Conservation (phyloP, 192 early-diverging fungal genomes). For the Chytriomyces hyalinus region DNA sequence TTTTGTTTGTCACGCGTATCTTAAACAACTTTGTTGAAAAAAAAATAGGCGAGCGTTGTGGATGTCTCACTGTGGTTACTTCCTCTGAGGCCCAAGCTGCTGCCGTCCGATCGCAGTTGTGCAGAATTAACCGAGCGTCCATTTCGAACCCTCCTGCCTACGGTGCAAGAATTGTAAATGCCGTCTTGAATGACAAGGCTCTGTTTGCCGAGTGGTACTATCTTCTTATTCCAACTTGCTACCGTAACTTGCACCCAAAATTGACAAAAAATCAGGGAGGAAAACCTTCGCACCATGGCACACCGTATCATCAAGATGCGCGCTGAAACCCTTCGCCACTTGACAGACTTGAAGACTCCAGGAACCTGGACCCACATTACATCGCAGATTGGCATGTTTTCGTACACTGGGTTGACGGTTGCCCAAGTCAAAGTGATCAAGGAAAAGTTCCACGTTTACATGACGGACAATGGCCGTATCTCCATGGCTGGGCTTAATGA, state of each 20-base stretch:
- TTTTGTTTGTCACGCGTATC: conserved; percentile 6
- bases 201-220: conserved; percentile 83
- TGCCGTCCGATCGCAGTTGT: conserved; percentile 79
- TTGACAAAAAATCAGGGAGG: conserved; percentile 18
- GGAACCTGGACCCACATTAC: conserved; percentile 96
- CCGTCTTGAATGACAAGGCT: conserved; percentile 81
- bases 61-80: conserved; percentile 81
- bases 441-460: conserved; percentile 88
- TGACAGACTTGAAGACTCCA: conserved; percentile 79
- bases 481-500: conserved; percentile 90
- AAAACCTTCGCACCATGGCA: conserved; percentile 72
- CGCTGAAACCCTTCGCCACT: conserved; percentile 62
- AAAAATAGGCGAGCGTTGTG: conserved; percentile 78
- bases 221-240: conserved; percentile 1
- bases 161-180: conserved; percentile 84
- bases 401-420: conserved; percentile 85
- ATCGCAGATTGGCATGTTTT: conserved; percentile 99
- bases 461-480: conserved; percentile 95
- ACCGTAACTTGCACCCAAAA: background rate
- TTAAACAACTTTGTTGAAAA: background rate
- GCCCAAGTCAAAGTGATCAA: conserved; percentile 81
- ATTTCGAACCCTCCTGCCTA: conserved; percentile 91
- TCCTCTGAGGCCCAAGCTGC: conserved; percentile 55
- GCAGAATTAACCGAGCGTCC: conserved; percentile 79
- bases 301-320: conserved; percentile 92